Evolutionary conservation across 257 asterid genomes (phyloP).

Genomic region (Salvia splendens): DNA sequence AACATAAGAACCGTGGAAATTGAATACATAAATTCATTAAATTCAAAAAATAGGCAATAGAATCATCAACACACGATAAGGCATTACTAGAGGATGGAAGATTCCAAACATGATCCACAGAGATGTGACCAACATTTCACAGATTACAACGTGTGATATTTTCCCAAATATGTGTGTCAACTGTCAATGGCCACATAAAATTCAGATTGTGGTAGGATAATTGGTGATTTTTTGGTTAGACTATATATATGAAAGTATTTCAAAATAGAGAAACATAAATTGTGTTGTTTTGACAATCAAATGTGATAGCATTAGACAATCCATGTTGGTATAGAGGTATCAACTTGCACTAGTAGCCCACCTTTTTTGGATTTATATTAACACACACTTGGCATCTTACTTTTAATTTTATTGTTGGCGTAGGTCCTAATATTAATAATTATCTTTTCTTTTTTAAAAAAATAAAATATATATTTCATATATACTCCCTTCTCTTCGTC

Average conservation of each 20-base stretch:
- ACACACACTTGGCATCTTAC: conserved; percentile 22
- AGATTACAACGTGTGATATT: not conserved
- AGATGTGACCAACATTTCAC: not conserved
- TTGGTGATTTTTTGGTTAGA: not conserved
- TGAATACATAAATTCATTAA: no score
- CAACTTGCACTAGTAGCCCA: conserved; percentile 23
- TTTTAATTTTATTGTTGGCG: not conserved
- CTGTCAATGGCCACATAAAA: not conserved
- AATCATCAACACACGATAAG: no score
- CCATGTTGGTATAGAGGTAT: conserved; percentile 17
- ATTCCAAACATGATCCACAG: not conserved
- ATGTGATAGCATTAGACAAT: conserved; percentile 3
- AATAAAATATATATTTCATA: no score
- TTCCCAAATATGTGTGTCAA: not conserved
- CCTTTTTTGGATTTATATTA: not conserved
- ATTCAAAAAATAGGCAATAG: no score
- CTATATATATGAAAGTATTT: not conserved
- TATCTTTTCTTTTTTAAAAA: no score
- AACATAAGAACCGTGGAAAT: no score
- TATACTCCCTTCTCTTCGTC: no score
- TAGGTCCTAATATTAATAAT: not conserved
- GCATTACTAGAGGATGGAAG: no score
- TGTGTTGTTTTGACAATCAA: not conserved
- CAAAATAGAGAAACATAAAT: not conserved
- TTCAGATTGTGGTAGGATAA: not conserved